phyloP scores from a whole-genome alignment of 1,284 basidiomycete genomes.

The Cutaneotrichosporon dermatis region DNA sequence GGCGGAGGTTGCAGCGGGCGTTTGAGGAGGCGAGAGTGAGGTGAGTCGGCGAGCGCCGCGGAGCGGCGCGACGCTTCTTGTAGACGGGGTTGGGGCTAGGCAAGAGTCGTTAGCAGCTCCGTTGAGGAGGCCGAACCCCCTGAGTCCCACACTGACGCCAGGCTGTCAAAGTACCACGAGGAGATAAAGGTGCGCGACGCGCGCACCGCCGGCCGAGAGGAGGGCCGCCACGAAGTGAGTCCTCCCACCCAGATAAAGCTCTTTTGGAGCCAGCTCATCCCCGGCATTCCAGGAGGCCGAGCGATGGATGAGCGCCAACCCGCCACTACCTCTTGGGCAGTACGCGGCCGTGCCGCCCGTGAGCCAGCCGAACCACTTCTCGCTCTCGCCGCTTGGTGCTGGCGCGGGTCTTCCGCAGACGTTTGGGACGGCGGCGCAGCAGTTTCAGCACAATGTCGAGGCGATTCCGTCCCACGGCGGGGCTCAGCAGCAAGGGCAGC shows the following conservation, averaged over 20 bases:
- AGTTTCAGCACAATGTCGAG: conserved; percentile 1
- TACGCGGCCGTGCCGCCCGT: not conserved
- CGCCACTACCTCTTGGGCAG: not conserved
- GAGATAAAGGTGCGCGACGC: conserved; percentile 43
- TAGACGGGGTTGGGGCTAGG: too few species aligned
- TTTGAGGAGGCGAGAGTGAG: conserved; percentile 41
- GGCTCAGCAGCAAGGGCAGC: too few species aligned
- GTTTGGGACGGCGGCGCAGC: not conserved
- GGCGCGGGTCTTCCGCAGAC: not conserved
- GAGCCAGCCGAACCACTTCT: not conserved
- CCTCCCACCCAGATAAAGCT: too few species aligned
- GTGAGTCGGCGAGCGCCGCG: conserved; percentile 21
- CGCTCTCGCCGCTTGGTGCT: not conserved
- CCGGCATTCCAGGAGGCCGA: conserved; percentile 46
- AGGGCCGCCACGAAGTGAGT: conserved; percentile 40
- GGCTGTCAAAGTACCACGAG: conserved; percentile 39
- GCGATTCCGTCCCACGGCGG: not conserved
- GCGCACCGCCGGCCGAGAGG: conserved; percentile 35
- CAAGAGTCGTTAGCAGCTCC: too few species aligned
- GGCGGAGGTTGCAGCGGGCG: conserved; percentile 26
- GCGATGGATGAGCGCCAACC: conserved; percentile 24
- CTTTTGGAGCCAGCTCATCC: too few species aligned
- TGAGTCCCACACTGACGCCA: conserved; percentile 19
- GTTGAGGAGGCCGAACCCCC: too few species aligned
- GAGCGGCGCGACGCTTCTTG: too few species aligned